Base-by-base conservation (phyloP, 805 yeast species). In the Metschnikowia koreensis region DNA sequence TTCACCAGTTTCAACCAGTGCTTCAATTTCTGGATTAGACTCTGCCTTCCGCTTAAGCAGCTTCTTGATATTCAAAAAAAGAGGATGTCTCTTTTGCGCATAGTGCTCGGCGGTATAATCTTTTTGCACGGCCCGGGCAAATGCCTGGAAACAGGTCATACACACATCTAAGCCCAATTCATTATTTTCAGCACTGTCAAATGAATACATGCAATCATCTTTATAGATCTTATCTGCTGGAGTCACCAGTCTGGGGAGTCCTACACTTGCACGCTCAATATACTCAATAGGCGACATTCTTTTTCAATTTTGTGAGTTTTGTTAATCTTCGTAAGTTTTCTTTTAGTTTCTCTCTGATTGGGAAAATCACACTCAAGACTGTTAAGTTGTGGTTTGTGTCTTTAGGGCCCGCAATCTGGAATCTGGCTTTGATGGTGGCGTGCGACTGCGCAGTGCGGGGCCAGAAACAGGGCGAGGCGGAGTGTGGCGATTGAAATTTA, bases 161-260 rank as follows among this genome's bases (percentile, higher is more conserved):
- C 97, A 92, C 12, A 92, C 81, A 61, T 87, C 92, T 15, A 93
- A 66, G 0, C 96, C 96, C 7, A 65, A 48, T 5, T 52, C 58
- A 10, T 70, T 69, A 47, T 76, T 70, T 47, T 72, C 78, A 38
- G 89, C 81, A 0, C 89, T 82, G 54, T 84, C 93, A 63, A 87
- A 93, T 48, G 92, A 86, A 69, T 81, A 93, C 72, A 87, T 87
- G 65, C 97, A 92, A 58, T 91, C 97, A 70, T 93, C 97, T 64
- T 89, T 92, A 62, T 82, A 84, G 15, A 92, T 81, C 2, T 76
- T 60, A 38, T 66, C 52, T 26, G 58, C 51, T 15, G 61, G 43
- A 1, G 66, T 55, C 28, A 70, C 56, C 5, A 46, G 37, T 28
- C 53, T 26, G 6, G 70, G 66, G 28, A 70, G 52, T n/a, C 54